These are phyloP conservation scores for Inonotus obliquus DNA, from an alignment of 1,284 basidiomycete genomes.

Conservation along the genomic window DNA sequence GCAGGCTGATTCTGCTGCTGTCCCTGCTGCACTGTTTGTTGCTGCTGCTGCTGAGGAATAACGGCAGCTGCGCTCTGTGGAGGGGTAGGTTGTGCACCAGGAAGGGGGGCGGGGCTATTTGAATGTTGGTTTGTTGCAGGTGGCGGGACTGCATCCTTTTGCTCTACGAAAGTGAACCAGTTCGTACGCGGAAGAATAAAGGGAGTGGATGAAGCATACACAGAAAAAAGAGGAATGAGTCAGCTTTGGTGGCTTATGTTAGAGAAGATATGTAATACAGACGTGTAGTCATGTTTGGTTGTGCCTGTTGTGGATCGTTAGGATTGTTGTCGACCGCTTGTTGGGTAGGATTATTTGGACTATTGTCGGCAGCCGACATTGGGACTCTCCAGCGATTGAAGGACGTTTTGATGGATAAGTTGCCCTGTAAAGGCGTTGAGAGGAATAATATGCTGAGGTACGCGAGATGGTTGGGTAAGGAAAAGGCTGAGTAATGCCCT, in stretches of 20 bases:
- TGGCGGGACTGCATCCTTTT: background rate
- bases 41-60: background rate
- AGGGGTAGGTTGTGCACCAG: background rate
- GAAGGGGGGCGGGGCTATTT: background rate
- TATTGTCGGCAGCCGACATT: constrained; percentile 10
- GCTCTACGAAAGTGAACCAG: constrained; percentile 17
- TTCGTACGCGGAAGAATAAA: constrained; percentile 9
- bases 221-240: constrained; percentile 5
- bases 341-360: background rate
- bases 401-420: background rate
- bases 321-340: background rate
- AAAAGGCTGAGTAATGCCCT: background rate
- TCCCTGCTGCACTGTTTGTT: background rate
- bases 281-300: constrained; percentile 6
- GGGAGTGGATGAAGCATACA: constrained; percentile 10
- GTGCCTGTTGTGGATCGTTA: background rate
- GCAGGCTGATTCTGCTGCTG: background rate
- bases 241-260: background rate
- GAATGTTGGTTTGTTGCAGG: background rate
- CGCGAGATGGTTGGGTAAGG: background rate
- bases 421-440: background rate
- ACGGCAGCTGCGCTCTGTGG: background rate
- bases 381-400: constrained; percentile 17
- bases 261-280: constrained; percentile 6
- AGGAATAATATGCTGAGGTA: background rate